Percentiles rank a stretch among this genome's conserved stretches.
Conservation (phyloP, 208 protist genomes). For the Naegleria lovaniensis region DNA sequence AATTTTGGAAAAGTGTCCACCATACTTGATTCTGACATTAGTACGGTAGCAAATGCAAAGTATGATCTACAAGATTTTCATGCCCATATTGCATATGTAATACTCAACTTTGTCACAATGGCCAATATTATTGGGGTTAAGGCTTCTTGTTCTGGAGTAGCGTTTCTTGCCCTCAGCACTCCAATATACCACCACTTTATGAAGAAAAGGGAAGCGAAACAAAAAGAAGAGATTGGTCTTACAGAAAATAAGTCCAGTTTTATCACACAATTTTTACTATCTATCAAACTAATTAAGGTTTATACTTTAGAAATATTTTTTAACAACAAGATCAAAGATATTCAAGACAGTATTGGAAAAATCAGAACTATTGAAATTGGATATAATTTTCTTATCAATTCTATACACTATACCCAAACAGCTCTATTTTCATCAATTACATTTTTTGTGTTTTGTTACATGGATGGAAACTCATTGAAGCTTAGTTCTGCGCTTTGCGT, state of each 20-base stretch:
- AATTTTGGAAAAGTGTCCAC: too few relatives aligned
- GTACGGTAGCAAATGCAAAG: too few relatives aligned
- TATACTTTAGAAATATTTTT: constrained; percentile 65
- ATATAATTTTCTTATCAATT: constrained; percentile 45
- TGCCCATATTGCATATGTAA: too few relatives aligned
- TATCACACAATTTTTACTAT: constrained; percentile 71
- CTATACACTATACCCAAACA: too few relatives aligned
- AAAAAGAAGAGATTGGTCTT: not conserved
- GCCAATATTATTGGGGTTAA: too few relatives aligned
- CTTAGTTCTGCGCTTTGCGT: not conserved
- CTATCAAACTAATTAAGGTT: constrained; percentile 78
- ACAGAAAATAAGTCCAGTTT: constrained; percentile 74
- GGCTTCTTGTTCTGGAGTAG: too few relatives aligned
- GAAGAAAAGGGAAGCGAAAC: constrained; percentile 32
- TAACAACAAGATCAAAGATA: not conserved
- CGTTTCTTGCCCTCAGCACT: too few relatives aligned
- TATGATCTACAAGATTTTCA: too few relatives aligned
- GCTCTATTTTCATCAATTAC: not conserved
- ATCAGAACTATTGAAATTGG: constrained; percentile 50
- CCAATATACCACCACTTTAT: constrained; percentile 41
- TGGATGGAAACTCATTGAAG: not conserved
- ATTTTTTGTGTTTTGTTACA: not conserved
- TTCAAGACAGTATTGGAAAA: too few relatives aligned
- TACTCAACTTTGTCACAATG: too few relatives aligned
- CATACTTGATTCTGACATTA: too few relatives aligned